Evolutionary conservation across 805 yeast genomes (phyloP).

Genomic region (Candida jianshihensis): DNA sequence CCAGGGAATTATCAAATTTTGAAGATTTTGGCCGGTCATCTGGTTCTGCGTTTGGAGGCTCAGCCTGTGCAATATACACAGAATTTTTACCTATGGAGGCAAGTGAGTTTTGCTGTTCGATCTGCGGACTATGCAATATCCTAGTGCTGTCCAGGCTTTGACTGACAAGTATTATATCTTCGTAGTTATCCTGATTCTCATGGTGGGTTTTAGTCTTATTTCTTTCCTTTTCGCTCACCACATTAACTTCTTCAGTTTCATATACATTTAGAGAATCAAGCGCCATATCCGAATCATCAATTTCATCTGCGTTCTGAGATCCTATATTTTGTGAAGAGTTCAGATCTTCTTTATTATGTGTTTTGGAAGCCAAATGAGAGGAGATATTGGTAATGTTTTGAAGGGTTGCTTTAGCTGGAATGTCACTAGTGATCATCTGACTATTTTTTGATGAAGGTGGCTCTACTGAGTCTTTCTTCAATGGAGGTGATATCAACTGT

Average conservation of each 20-base stretch:
- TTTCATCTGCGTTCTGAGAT: no score
- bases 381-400: slow-evolving; percentile 12
- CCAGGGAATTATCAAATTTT: no score
- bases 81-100: no score
- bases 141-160: slow-evolving; percentile 12
- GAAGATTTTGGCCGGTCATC: no score
- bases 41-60: no score
- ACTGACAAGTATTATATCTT: slow-evolving; percentile 17
- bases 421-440: not conserved
- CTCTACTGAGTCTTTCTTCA: not conserved
- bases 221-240: no score
- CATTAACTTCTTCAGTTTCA: not conserved
- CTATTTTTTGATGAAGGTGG: slow-evolving; percentile 1
- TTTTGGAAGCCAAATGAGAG: not conserved
- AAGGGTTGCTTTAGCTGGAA: slow-evolving; percentile 2
- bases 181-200: slow-evolving; percentile 4
- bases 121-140: not conserved
- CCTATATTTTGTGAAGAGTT: no score
- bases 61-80: no score
- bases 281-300: no score
- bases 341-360: no score
- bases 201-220: not conserved
- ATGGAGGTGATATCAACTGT: not conserved
- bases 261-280: not conserved
- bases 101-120: no score